phyloP scores from a whole-genome alignment of 2,329 filamentous ascomycete genomes.

The Knufia fluminis region DNA sequence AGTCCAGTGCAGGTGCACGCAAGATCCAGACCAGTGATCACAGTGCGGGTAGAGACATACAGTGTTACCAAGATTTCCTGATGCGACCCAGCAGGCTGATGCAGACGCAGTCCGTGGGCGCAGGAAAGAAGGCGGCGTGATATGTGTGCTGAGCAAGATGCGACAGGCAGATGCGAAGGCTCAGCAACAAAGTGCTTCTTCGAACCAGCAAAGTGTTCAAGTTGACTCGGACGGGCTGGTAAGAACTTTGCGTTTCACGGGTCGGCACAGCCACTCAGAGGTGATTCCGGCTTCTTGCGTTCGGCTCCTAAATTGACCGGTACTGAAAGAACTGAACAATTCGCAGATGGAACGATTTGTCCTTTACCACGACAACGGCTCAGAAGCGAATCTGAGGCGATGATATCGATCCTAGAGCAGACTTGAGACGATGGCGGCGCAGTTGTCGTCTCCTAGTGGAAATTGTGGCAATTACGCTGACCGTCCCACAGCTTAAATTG shows the following conservation, averaged over 20 bases:
- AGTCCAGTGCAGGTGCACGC: background rate
- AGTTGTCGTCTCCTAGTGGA: constrained; percentile 17
- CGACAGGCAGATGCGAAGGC: constrained; percentile 2
- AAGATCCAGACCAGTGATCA: background rate
- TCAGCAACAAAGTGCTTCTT: background rate
- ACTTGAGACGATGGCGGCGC: constrained; percentile 11
- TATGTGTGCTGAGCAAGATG: background rate
- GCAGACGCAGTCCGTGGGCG: background rate
- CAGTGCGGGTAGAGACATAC: constrained; percentile 6
- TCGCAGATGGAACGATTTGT: background rate
- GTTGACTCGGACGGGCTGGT: background rate
- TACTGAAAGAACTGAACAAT: background rate
- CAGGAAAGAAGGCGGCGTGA: background rate
- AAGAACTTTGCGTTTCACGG: background rate
- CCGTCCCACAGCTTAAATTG: constrained; percentile 22
- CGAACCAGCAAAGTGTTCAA: background rate
- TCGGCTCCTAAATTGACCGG: background rate
- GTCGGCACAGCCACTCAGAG: constrained; percentile 1
- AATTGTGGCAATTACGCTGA: constrained; percentile 24
- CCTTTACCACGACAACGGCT: constrained; percentile 9
- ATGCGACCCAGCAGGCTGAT: background rate
- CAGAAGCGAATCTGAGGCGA: constrained; percentile 5
- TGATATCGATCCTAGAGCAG: constrained; percentile 1
- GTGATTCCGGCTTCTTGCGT: background rate
- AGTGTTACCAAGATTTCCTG: constrained; percentile 5